phyloP scores from a whole-genome alignment of 2,329 filamentous ascomycete species.

The Cercospora sojina region DNA sequence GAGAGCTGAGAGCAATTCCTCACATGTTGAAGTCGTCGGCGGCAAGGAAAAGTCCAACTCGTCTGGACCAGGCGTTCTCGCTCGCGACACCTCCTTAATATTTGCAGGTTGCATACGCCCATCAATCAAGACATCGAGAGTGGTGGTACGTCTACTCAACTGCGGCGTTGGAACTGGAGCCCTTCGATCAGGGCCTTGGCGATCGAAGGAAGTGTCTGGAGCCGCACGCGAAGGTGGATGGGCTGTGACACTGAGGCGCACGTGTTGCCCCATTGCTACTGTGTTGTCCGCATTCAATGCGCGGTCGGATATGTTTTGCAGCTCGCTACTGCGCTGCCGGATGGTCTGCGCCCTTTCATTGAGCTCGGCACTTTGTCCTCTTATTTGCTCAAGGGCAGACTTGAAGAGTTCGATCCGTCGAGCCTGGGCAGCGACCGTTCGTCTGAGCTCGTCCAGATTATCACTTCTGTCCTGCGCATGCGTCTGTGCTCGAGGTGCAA shows the following conservation, averaged over 20 bases:
- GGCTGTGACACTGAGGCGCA: neutral
- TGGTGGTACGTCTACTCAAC: neutral
- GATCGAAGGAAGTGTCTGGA: neutral
- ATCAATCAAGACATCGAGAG: slow-evolving; percentile 15
- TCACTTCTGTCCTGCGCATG: neutral
- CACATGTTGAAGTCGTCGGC: slow-evolving; percentile 25
- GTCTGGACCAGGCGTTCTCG: slow-evolving; percentile 19
- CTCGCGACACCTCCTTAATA: slow-evolving; percentile 21
- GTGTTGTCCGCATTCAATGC: neutral
- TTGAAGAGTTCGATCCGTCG: neutral
- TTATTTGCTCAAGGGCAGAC: neutral
- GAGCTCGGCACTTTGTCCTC: neutral
- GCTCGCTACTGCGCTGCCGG: neutral
- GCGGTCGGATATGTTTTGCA: neutral
- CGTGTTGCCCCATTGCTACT: neutral
- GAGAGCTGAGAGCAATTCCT: slow-evolving; percentile 28
- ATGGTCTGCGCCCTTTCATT: neutral
- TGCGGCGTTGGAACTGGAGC: neutral
- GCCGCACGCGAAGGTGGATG: neutral
- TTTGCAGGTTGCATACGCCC: slow-evolving; percentile 18
- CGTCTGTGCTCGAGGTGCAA: neutral
- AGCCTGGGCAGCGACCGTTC: neutral
- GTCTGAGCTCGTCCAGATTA: slow-evolving; percentile 1
- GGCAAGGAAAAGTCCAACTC: slow-evolving; percentile 25
- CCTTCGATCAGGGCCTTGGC: neutral